Base-by-base conservation (phyloP, 73 alveolate genomes). In the Symbiodinium pilosum region DNA sequence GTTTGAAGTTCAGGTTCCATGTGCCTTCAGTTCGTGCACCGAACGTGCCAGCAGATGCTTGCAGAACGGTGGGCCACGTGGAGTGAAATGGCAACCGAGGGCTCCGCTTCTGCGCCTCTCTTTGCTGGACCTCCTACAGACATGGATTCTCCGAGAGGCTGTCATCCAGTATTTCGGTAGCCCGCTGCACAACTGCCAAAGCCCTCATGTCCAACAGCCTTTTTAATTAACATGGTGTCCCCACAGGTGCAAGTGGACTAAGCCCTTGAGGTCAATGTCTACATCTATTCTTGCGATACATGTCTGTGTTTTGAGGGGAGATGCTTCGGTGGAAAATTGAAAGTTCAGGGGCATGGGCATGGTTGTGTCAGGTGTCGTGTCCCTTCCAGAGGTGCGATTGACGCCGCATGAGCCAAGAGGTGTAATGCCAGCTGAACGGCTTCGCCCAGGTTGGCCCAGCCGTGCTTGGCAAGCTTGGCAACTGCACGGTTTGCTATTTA, bases 351-450 rank as follows among this genome's bases (percentile, higher is more conserved):
- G 73, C 26, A 56, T 56, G 32, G 73, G 73, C 26, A 56, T 56
- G 73, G 73, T 12, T 56, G 73, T 56, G 73, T 56, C 73, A 56
- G 73, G 73, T 8, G 73, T 56, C n/a, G 73, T 56, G 73, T 56
- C 73, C 73, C 73, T 8, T 56, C 32, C 34, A 56, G 73, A 26
- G 26, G 73, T 56, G 32, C 73, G 73, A 56, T 16, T 56, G 73
- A 56, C 73, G 73, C 73, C 73, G 26, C 73, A 56, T 56, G 73
- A 56, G 73, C 73, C 73, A 56, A 56, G 73, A 56, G 73, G 73
- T 56, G 73, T 56, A 56, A 56, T 56, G 73, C 16, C 64, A 47
- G 16, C 16, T 47, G 24, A 47, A 47, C 16, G 64, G 64, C 64
- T 47, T 47, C 64, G 64, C 64, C 16, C 64, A 47, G 7, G 64